Conservation (phyloP, 2,329 filamentous ascomycete genomes). For the Diplodia intermedia region DNA sequence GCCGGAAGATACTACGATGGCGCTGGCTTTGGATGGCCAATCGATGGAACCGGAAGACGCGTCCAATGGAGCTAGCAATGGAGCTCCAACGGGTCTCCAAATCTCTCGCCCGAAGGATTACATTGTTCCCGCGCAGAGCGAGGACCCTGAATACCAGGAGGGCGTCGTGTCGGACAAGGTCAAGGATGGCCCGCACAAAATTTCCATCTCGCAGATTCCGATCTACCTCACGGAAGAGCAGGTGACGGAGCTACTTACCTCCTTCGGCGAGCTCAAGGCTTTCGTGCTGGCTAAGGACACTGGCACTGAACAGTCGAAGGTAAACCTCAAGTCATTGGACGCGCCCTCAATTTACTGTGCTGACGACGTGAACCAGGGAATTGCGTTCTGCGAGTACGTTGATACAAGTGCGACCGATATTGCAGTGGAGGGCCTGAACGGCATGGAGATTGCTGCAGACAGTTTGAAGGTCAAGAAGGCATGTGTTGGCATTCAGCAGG, state of each 20-base stretch:
- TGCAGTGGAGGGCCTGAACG: slow-evolving; percentile 88
- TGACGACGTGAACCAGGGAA: slow-evolving; percentile 66
- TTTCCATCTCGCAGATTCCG: slow-evolving; percentile 90
- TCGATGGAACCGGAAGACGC: slow-evolving; percentile 77
- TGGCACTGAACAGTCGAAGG: slow-evolving; percentile 83
- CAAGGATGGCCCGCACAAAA: slow-evolving; percentile 92
- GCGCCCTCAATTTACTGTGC: slow-evolving; percentile 27
- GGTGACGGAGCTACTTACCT: slow-evolving; percentile 84
- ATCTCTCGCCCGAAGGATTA: slow-evolving; percentile 95
- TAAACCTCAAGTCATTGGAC: slow-evolving; percentile 57
- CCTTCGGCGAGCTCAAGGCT: slow-evolving; percentile 91
- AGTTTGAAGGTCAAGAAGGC: slow-evolving; percentile 86
- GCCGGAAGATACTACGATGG: slow-evolving; percentile 86
- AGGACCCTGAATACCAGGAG: slow-evolving; percentile 75
- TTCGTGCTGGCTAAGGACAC: slow-evolving; percentile 90
- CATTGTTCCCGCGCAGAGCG: slow-evolving; percentile 82
- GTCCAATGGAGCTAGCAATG: slow-evolving; percentile 61
- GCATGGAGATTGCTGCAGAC: slow-evolving; percentile 89
- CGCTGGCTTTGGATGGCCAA: slow-evolving; percentile 87
- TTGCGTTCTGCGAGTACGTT: slow-evolving; percentile 94
- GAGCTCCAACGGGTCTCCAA: slow-evolving; percentile 65
- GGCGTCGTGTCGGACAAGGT: slow-evolving; percentile 81
- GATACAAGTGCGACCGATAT: slow-evolving; percentile 80
- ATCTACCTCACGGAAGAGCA: slow-evolving; percentile 88
- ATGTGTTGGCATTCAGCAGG: slow-evolving; percentile 93